Percentiles rank a stretch among this genome's conserved stretches.
These are phyloP conservation scores for Rugonectria rugulosa DNA, from an alignment of 2,329 filamentous ascomycete species.

Conservation along the genomic window DNA sequence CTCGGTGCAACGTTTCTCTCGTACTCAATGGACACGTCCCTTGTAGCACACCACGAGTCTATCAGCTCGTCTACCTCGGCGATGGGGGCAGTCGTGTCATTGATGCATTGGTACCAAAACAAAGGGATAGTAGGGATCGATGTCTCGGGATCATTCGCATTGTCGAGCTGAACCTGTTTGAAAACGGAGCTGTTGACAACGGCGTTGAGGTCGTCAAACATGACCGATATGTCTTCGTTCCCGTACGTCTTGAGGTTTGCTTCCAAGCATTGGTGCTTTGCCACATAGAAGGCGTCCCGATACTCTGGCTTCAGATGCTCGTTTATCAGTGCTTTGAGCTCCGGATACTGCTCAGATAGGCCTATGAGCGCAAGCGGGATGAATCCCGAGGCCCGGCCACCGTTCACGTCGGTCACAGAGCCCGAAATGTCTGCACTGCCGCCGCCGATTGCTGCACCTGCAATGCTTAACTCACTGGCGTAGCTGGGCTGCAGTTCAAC, in stretches of 20 bases:
- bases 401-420: constrained; percentile 27
- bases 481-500: constrained; percentile 38
- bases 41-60: constrained; percentile 47
- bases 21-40: constrained; percentile 3
- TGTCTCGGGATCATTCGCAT: constrained; percentile 23
- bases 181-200: constrained; percentile 34
- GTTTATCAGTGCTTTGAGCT: constrained; percentile 20
- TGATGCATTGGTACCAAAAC: constrained; percentile 57
- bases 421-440: constrained; percentile 30
- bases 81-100: constrained; percentile 55
- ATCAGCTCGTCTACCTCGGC: constrained; percentile 54
- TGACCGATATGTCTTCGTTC: constrained; percentile 47
- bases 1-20: constrained; percentile 1
- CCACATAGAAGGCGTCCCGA: constrained; percentile 40
- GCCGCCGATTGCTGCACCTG: constrained; percentile 37
- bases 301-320: constrained; percentile 29
- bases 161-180: constrained; percentile 41
- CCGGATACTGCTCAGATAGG: constrained; percentile 33
- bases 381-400: constrained; percentile 25
- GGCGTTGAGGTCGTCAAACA: constrained; percentile 49
- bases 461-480: constrained; percentile 36
- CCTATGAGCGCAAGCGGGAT: constrained; percentile 33
- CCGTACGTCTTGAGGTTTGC: constrained; percentile 39
- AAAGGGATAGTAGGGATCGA: constrained; percentile 56
- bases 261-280: constrained; percentile 36